phyloP scores from a whole-genome alignment of 2,329 filamentous ascomycete genomes.

The Talaromyces rugulosus region DNA sequence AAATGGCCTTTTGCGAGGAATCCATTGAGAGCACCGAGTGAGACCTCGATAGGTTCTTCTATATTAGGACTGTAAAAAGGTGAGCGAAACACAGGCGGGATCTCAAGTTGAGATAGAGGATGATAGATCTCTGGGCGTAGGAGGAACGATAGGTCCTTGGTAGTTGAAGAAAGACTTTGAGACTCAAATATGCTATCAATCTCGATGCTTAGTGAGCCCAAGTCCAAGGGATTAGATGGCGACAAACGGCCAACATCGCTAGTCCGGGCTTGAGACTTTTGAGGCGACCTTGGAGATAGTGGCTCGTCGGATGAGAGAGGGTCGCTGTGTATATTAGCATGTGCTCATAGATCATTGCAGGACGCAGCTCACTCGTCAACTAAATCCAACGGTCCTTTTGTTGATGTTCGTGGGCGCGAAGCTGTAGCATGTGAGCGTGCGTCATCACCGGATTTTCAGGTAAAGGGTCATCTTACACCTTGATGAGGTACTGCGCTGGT shows the following conservation, averaged over 20 bases:
- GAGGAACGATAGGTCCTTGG: slow-evolving; percentile 75
- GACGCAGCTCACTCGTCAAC: slow-evolving; percentile 58
- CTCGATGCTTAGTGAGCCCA: slow-evolving; percentile 9
- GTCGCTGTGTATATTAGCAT: slow-evolving; percentile 21
- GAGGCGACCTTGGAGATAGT: slow-evolving; percentile 14
- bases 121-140: slow-evolving; percentile 80
- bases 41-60: slow-evolving; percentile 49
- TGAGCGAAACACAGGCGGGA: slow-evolving; percentile 64
- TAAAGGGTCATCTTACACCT: slow-evolving; percentile 26
- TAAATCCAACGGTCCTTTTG: slow-evolving; percentile 72
- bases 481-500: slow-evolving; percentile 32
- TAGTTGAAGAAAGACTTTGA: slow-evolving; percentile 34
- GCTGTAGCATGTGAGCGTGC: slow-evolving; percentile 22
- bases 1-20: slow-evolving; percentile 73
- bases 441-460: not conserved
- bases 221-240: slow-evolving; percentile 32
- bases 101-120: slow-evolving; percentile 61
- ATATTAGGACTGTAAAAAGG: slow-evolving; percentile 60
- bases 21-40: slow-evolving; percentile 49
- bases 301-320: slow-evolving; percentile 17
- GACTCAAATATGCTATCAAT: slow-evolving; percentile 22
- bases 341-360: not conserved
- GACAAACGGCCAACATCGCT: slow-evolving; percentile 23
- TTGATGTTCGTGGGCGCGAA: slow-evolving; percentile 48
- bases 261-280: slow-evolving; percentile 12